Base-by-base conservation (phyloP, 1,139 yeast genomes). In the Lodderomyces metapsilosis region DNA sequence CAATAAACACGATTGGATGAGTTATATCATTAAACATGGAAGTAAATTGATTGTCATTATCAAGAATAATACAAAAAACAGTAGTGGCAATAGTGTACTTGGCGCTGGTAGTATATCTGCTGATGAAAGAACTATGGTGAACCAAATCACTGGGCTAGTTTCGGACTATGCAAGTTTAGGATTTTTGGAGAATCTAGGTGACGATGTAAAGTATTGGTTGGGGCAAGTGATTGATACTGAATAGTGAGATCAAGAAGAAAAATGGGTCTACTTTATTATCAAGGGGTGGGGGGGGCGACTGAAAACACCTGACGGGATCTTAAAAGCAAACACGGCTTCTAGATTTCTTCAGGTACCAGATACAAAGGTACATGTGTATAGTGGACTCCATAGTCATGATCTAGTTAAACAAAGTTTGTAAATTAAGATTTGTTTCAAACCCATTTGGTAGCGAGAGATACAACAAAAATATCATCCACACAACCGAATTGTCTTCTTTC, bases 171-270 rank as follows among this genome's bases (percentile, higher is more conserved):
- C 62, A 5, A 53, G 58, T 38, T 52, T 68, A 7, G 76, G 73
- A 11, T 69, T 72, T 45, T 51, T 72, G 25, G 76, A 70, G 28
- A 72, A 66, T 49, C 54, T 72, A 24, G 76, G 76, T 3, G 74
- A 68, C 32, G 77, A 72, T 47, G 74, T 72, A 3, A 67, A 62
- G 49, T 47, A 55, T 9, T 72, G 78, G 78, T 59, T 72, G 11
- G 73, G 47, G 1, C 38, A 28, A 15, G 38, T 40, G 4, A 27
- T 22, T 10, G 34, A 32, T n/a, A 34, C 38, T 5, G 38, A 33
- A 11, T 18, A 33, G 37, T 13, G 30, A 16, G 16, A 12, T 6
- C n/a, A 23, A 23, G n/a, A 32, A 20, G 5, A 20, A 20, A 20
- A 20, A 20, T 20, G 22, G n/a, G n/a, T n/a, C n/a, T n/a, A n/a